Evolutionary conservation across 192 early-diverging fungal species (phyloP).

Genomic region (Coemansia aciculifera): DNA sequence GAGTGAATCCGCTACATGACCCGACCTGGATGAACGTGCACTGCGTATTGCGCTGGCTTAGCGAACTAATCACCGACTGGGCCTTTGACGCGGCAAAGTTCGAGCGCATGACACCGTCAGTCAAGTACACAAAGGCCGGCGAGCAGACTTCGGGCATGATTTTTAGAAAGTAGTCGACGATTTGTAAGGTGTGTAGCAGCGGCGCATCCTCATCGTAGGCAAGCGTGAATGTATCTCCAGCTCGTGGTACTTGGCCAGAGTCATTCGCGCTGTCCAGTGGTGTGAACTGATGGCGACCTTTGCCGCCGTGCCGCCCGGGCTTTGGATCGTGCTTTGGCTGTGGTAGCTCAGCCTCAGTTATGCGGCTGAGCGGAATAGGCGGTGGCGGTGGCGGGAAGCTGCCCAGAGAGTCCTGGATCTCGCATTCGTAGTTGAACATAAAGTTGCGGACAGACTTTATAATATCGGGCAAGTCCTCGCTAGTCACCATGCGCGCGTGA

Average conservation of each 20-base stretch:
- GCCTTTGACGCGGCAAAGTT: constrained; percentile 64
- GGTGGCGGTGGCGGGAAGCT: constrained; percentile 53
- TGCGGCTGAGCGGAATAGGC: constrained; percentile 26
- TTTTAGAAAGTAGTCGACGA: constrained; percentile 54
- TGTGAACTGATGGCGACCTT: background rate
- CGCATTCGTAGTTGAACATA: constrained; percentile 53
- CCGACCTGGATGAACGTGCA: constrained; percentile 79
- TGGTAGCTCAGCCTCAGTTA: background rate
- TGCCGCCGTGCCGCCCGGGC: constrained; percentile 9
- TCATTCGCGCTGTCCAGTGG: constrained; percentile 21
- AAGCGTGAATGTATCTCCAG: constrained; percentile 45
- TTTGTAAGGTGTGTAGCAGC: constrained; percentile 48
- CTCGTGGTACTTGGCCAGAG: constrained; percentile 22
- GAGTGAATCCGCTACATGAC: constrained; percentile 59
- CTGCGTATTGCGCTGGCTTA: constrained; percentile 59
- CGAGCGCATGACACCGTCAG: constrained; percentile 76
- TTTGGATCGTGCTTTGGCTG: constrained; percentile 4
- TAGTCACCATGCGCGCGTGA: constrained; percentile 47
- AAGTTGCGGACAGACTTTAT: constrained; percentile 53
- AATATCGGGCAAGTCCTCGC: constrained; percentile 34
- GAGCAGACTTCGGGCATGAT: constrained; percentile 56
- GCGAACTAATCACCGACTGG: constrained; percentile 48
- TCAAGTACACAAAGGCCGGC: constrained; percentile 62
- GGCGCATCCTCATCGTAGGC: constrained; percentile 48
- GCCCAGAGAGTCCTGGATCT: constrained; percentile 44